phyloP scores from a whole-genome alignment of 805 yeast species.

The Candida golubevii region DNA sequence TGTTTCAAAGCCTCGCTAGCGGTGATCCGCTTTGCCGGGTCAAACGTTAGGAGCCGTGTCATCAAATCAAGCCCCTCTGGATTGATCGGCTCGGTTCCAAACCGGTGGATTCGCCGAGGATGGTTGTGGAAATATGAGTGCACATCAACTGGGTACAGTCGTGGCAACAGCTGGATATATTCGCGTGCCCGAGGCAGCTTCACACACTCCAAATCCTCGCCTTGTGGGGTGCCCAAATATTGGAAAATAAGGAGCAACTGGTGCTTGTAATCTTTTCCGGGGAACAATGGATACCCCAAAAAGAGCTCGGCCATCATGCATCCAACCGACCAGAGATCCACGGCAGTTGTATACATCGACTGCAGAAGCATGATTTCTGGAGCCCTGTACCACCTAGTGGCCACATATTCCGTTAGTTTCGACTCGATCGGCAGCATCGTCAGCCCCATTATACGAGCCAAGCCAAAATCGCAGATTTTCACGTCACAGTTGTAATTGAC shows the following conservation, averaged over 20 bases:
- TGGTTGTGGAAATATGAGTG: slow-evolving; percentile 7
- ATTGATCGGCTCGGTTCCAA: slow-evolving; percentile 12
- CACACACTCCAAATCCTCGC: slow-evolving; percentile 14
- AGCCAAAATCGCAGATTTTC: slow-evolving; percentile 76
- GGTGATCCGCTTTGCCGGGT: slow-evolving; percentile 11
- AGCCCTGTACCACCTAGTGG: slow-evolving; percentile 82
- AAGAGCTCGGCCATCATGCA: slow-evolving; percentile 73
- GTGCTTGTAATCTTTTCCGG: slow-evolving; percentile 70
- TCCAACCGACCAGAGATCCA: slow-evolving; percentile 79
- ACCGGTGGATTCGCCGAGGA: slow-evolving; percentile 12
- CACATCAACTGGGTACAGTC: slow-evolving; percentile 3
- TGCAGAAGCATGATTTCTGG: slow-evolving; percentile 78
- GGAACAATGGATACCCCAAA: slow-evolving; percentile 59
- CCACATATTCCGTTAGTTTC: slow-evolving; percentile 73
- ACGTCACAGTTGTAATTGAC: slow-evolving; percentile 69
- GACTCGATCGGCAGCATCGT: slow-evolving; percentile 34
- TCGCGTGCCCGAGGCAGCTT: slow-evolving; percentile 14
- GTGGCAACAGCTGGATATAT: slow-evolving; percentile 16
- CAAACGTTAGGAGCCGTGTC: slow-evolving; percentile 12
- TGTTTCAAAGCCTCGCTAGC: slow-evolving; percentile 13
- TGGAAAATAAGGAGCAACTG: slow-evolving; percentile 65
- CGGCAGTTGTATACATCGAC: slow-evolving; percentile 69
- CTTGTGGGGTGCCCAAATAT: slow-evolving; percentile 64
- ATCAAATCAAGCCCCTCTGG: slow-evolving; percentile 14
- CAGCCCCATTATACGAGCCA: slow-evolving; percentile 53